Conservation (phyloP, 2,329 filamentous ascomycete genomes). For the Cordyceps pruinosa region DNA sequence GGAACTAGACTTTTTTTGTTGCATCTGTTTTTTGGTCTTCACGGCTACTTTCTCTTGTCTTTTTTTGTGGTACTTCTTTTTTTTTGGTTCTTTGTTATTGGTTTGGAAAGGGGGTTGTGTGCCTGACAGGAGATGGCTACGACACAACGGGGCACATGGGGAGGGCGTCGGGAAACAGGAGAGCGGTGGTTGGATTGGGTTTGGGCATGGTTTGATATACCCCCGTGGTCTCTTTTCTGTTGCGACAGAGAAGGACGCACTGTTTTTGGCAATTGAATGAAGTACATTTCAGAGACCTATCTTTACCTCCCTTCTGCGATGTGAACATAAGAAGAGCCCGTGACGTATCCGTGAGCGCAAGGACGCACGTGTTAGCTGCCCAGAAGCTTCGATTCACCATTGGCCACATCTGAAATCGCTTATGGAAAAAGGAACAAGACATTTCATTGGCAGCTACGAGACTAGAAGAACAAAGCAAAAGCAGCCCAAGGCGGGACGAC, state of each 20-base stretch:
- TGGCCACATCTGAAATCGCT: too few relatives aligned
- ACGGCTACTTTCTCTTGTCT: not conserved
- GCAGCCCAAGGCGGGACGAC: constrained; percentile 64
- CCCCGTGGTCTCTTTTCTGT: not conserved
- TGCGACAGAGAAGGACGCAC: not conserved
- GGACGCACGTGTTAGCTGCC: too few relatives aligned
- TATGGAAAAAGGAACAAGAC: not conserved
- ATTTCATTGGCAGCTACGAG: not conserved
- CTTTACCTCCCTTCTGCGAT: not conserved
- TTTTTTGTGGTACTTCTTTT: not conserved
- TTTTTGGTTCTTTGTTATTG: too few relatives aligned
- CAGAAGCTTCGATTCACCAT: too few relatives aligned
- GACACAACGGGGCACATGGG: not conserved
- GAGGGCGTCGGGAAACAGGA: too few relatives aligned
- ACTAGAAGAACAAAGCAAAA: constrained; percentile 10
- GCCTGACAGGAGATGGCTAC: not conserved
- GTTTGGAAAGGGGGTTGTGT: not conserved
- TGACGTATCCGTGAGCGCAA: not conserved
- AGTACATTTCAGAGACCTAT: not conserved
- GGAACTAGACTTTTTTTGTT: not conserved
- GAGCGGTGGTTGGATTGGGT: not conserved
- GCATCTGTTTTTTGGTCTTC: not conserved
- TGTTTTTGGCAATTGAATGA: not conserved
- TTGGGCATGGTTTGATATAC: not conserved
- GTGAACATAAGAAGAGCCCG: not conserved